Base-by-base conservation (phyloP, 2,329 filamentous ascomycete genomes). In the Plectosphaerella cucumerina region DNA sequence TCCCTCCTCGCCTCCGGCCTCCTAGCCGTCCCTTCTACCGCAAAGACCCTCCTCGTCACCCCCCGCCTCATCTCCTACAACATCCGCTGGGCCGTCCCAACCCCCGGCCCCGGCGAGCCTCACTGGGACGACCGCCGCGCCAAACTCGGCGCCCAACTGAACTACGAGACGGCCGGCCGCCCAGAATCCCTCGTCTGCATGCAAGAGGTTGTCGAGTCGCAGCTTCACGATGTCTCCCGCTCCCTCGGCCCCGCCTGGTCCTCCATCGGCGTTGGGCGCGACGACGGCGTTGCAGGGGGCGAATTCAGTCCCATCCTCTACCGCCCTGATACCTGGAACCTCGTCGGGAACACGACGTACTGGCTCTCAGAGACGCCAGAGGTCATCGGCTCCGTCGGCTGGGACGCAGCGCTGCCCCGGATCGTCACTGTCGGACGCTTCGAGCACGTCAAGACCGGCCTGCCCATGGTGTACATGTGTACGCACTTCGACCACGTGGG, bases 281-380 rank as follows among this genome's bases (percentile, higher is more conserved):
- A 83, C 44, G 80, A 84, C 62, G 86, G 86, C 20, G 69, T 71
- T 31, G 59, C 73, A 23, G 70, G 70, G 2, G 86, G 86, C 44
- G 87, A 90, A 67, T 88, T 86, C 65, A 82, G 78, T 2, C 85
- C 86, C 3, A 84, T 90, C 55, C 72, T 89, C 57, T 90, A 85
- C 63, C 76, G 56, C 18, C 53, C 76, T 64, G 74, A 58, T 58
- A 58, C 76, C 9, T 86, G 81, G 78, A 60, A 72, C 9, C 66
- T 85, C 3, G 61, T 71, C 20, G 60, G 70, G 11, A 81, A 71
- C 65, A 68, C 76, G 47, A 84, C 80, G 0, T 72, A 82, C 46
- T 88, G 85, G 85, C 69, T 88, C 3, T 83, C 76, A 6, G 66
- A 77, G 55, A 87, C 80, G 2, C 85, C 82, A 0, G 66, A 74